Evolutionary conservation across 2,329 filamentous ascomycete genomes (phyloP).

Genomic region (Cordyceps cicadae): DNA sequence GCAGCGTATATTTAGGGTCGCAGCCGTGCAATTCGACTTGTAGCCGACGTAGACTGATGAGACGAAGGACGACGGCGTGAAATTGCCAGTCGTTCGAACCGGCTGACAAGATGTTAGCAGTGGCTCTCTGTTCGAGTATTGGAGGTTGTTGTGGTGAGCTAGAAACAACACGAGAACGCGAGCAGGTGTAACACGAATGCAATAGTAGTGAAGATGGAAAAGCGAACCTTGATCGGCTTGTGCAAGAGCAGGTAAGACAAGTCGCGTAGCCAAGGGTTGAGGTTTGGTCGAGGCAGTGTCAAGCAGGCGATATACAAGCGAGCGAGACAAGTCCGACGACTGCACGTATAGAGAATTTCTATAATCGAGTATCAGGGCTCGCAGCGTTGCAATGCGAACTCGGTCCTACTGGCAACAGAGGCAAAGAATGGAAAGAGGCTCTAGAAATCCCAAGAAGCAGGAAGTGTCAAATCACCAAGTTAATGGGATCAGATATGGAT

Average conservation of each 20-base stretch:
- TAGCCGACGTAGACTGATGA: background rate
- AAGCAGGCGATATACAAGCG: constrained; percentile 5
- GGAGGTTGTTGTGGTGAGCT: background rate
- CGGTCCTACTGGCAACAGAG: constrained; percentile 7
- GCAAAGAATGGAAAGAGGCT: constrained; percentile 2
- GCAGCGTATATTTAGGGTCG: background rate
- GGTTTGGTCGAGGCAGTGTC: background rate
- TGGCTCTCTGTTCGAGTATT: background rate
- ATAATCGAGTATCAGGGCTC: background rate
- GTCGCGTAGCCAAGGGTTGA: background rate
- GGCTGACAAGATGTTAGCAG: background rate
- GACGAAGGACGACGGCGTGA: background rate
- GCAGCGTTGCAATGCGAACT: background rate
- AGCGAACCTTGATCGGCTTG: constrained; percentile 2
- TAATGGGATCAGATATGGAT: constrained; percentile 8
- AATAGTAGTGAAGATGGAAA: background rate
- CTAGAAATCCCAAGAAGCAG: background rate
- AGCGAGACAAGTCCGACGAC: background rate
- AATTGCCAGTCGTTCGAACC: background rate
- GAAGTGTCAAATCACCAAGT: constrained; percentile 8
- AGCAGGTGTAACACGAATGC: background rate
- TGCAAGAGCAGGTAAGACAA: background rate
- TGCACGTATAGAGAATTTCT: constrained; percentile 3
- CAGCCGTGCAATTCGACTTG: background rate
- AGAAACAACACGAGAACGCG: background rate